Evolutionary conservation across 345 rosid genomes (phyloP).

Genomic region (Microcos paniculata): DNA sequence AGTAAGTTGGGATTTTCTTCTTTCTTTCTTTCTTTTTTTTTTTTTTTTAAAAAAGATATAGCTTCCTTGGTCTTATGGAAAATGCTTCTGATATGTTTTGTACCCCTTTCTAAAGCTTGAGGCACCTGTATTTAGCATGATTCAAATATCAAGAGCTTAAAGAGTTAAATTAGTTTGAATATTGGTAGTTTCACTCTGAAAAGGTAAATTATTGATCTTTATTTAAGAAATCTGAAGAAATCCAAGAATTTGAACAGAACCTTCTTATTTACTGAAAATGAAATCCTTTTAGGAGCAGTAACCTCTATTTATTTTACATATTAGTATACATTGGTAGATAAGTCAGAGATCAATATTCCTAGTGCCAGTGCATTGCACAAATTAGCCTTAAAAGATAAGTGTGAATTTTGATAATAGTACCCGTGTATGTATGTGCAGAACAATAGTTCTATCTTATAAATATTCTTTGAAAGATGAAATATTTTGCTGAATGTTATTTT

Average conservation of each 20-base stretch:
- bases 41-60: not conserved
- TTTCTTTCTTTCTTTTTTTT: not conserved
- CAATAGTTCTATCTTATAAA: not conserved
- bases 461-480: not conserved
- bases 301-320: not conserved
- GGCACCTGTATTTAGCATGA: not conserved
- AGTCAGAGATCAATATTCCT: not conserved
- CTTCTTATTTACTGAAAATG: not conserved
- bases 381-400: not conserved
- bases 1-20: constrained; percentile 33
- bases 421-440: not conserved
- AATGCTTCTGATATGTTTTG: not conserved
- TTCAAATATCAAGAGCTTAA: not conserved
- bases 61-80: not conserved
- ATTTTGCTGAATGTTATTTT: not conserved
- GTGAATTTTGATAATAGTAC: not conserved
- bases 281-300: not conserved
- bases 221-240: not conserved
- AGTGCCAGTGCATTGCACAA: not conserved
- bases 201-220: not conserved
- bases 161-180: not conserved
- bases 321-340: not conserved
- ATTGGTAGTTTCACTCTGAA: not conserved
- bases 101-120: not conserved
- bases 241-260: not conserved